Evolutionary conservation across 176 grass and related monocot species (phyloP).

Genomic region (Tillandsia leiboldiana): DNA sequence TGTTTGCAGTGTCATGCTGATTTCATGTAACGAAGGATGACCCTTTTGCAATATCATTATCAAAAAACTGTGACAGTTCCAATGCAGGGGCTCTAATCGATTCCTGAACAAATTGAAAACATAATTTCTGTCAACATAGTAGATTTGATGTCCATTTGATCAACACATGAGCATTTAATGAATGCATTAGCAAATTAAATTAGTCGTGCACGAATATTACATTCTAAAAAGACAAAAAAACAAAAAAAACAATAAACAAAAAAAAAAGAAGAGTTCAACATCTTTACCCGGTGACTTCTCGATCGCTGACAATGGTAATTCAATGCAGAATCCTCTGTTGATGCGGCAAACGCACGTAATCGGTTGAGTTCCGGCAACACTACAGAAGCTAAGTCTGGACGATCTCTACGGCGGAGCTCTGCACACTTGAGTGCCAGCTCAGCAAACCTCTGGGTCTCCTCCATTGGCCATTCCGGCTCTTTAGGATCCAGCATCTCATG

Average conservation of each 20-base stretch:
- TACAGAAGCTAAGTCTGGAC: conserved; percentile 49
- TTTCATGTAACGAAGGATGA: conserved; percentile 19
- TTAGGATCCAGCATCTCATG: conserved; percentile 37
- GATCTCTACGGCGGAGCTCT: conserved; percentile 58
- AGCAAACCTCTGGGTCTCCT: conserved; percentile 36
- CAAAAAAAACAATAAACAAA: neutral
- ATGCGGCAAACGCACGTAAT: conserved; percentile 32
- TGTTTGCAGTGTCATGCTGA: neutral
- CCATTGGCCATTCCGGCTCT: conserved; percentile 47
- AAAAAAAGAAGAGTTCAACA: neutral
- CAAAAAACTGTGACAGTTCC: conserved; percentile 11
- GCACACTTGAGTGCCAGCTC: conserved; percentile 68
- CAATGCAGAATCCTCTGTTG: conserved; percentile 5
- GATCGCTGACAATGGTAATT: conserved; percentile 1
- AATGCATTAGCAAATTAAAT: conserved; percentile 5
- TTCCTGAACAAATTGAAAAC: conserved; percentile 16
- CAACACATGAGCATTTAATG: conserved; percentile 4
- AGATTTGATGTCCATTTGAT: neutral
- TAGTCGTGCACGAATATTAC: neutral
- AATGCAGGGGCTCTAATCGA: neutral
- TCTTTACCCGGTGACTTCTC: conserved; percentile 5
- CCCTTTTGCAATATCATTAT: conserved; percentile 10
- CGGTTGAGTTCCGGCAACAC: conserved; percentile 48
- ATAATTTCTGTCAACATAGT: neutral
- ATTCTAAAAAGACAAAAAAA: neutral